phyloP scores from a whole-genome alignment of 495 filamentous ascomycete species.

The Lichenothelia convexa region DNA sequence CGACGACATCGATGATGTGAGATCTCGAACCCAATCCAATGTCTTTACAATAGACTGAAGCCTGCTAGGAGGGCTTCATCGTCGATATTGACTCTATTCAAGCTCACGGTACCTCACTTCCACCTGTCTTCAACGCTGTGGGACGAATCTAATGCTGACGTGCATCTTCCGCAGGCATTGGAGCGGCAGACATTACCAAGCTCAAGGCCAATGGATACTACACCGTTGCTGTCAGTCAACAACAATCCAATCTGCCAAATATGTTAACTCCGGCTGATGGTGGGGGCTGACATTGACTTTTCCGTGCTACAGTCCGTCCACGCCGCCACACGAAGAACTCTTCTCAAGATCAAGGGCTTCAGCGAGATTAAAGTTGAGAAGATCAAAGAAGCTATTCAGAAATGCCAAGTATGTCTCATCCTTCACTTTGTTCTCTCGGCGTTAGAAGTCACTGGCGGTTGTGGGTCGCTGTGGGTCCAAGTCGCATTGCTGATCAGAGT shows the following conservation, averaged over 20 bases:
- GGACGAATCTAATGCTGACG: neutral
- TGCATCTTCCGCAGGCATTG: constrained; percentile 35
- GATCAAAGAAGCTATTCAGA: constrained; percentile 58
- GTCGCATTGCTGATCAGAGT: neutral
- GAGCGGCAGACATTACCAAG: constrained; percentile 56
- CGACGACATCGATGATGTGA: constrained; percentile 39
- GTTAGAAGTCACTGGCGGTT: no score
- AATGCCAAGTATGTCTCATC: constrained; percentile 37
- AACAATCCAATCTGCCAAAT: no score
- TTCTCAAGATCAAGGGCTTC: constrained; percentile 64
- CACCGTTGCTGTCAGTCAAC: constrained; percentile 42
- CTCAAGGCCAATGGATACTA: constrained; percentile 52
- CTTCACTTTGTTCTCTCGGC: neutral
- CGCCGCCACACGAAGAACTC: constrained; percentile 41
- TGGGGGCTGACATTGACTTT: no score
- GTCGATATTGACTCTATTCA: constrained; percentile 61
- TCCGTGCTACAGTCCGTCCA: constrained; percentile 43
- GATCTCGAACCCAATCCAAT: neutral
- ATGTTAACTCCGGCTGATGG: no score
- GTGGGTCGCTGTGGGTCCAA: neutral
- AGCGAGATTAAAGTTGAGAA: constrained; percentile 71
- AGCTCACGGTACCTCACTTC: constrained; percentile 43
- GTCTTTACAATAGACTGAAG: neutral
- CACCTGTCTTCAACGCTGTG: constrained; percentile 1
- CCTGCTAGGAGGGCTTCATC: constrained; percentile 30